Base-by-base conservation (phyloP, 257 asterid species). In the Sherardia arvensis region DNA sequence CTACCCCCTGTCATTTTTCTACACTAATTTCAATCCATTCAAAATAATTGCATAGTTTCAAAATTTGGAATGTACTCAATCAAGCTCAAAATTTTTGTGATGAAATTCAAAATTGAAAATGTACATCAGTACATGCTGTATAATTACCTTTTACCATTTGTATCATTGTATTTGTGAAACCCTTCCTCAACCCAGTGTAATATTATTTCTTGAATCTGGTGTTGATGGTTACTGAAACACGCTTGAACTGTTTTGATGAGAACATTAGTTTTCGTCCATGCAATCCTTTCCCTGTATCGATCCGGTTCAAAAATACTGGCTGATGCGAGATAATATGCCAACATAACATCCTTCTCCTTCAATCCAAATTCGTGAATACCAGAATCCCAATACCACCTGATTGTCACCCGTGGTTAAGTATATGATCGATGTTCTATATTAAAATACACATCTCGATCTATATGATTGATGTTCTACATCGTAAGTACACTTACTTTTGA, bases 211-310 rank as follows among this genome's bases (percentile, higher is more conserved):
- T 32, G 26, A 1, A 78, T 72, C 17, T 71, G 80, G 28, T 83
- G 66, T 5, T 85, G 79, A 3, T 71, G 69, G 1, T 17, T 32
- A 4, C 65, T 61, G 27, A 80, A 84, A 72, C 70, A 71, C 45
- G 77, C 73, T 11, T 29, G 68, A 1, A 76, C 70, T 0, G 87
- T 72, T 64, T 85, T 77, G 47, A 90, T 68, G 62, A 93, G 70
- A 33, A 80, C 81, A 1, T 76, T 58, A 0, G 94, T 93, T 78
- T 93, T 89, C 3, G 89, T 84, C 97, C 97, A 93, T 3, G 87
- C 86, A 5, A 81, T 71, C 1, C 99, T 80, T 76, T 66, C 78
- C 20, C 58, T 65, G 0, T 91, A 78, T 57, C 72, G 79, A 48
- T 85, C 90, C 1, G 96, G 92, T 72, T 85, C 99, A 27, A 78